A percentile compares a stretch with the other conserved stretches of the same genome.
Conservation (phyloP, 768 basidiomycete species). For the Porphyrellus cyaneotinctus region DNA sequence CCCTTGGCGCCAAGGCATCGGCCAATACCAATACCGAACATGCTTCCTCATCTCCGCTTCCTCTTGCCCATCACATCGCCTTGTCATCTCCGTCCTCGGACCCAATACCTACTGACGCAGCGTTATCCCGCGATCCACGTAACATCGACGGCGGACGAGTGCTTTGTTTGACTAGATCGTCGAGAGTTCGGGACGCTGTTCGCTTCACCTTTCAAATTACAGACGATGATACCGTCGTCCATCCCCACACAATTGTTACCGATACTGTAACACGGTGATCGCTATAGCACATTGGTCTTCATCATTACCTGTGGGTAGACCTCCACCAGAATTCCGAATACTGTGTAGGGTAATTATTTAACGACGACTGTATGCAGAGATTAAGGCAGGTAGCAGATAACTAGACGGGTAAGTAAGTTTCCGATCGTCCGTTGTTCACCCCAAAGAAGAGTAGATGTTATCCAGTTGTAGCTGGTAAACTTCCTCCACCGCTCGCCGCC, state of each 20-base stretch:
- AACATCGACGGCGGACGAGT: conserved; percentile 18
- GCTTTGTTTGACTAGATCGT: conserved; percentile 29
- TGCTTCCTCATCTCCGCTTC: conserved; percentile 23
- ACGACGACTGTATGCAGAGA: conserved; percentile 5
- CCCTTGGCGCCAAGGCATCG: conserved; percentile 13
- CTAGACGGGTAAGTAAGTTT: conserved; percentile 19
- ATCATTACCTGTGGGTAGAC: background rate
- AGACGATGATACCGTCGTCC: conserved; percentile 15
- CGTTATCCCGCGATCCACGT: conserved; percentile 14
- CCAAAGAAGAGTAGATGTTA: conserved; percentile 43
- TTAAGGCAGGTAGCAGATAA: conserved; percentile 6
- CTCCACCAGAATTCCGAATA: conserved; percentile 7
- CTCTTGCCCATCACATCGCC: conserved; percentile 40
- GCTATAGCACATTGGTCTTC: conserved; percentile 7
- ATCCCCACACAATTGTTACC: background rate
- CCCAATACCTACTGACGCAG: conserved; percentile 8
- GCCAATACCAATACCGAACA: conserved; percentile 8
- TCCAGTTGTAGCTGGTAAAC: conserved; percentile 55
- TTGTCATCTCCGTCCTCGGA: conserved; percentile 26
- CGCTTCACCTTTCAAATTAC: conserved; percentile 27
- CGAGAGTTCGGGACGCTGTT: conserved; percentile 13
- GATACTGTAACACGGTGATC: background rate
- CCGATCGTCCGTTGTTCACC: conserved; percentile 4
- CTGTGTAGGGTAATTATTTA: conserved; percentile 21
- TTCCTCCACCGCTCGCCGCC: conserved; percentile 73